These are phyloP conservation scores for Paramyrothecium sp. DNA, from an alignment of 2,329 filamentous ascomycete species.

Conservation along the genomic window DNA sequence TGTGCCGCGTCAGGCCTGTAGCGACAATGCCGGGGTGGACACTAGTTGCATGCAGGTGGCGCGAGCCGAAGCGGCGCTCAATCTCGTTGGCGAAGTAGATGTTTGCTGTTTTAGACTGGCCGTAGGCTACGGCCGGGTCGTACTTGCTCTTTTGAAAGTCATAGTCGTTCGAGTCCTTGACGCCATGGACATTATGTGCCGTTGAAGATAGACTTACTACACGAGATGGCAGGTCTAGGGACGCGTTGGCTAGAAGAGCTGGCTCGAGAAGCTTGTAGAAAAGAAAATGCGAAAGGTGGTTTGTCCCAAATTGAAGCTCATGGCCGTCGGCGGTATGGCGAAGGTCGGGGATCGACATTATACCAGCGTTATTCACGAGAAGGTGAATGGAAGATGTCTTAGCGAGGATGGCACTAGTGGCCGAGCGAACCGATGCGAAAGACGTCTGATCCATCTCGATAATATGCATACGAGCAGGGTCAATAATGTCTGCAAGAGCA, in stretches of 20 bases:
- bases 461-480: slow-evolving; percentile 21
- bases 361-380: slow-evolving; percentile 21
- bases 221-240: slow-evolving; percentile 2
- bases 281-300: slow-evolving; percentile 15
- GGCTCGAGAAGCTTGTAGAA: slow-evolving; percentile 9
- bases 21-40: slow-evolving; percentile 4
- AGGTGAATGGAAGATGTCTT: slow-evolving; percentile 13
- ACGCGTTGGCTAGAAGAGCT: neutral
- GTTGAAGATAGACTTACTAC: slow-evolving; percentile 5
- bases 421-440: slow-evolving; percentile 24
- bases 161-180: slow-evolving; percentile 8
- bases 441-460: slow-evolving; percentile 28
- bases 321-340: slow-evolving; percentile 10
- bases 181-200: neutral
- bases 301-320: slow-evolving; percentile 15
- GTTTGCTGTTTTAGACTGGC: slow-evolving; percentile 49
- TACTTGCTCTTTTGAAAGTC: slow-evolving; percentile 14
- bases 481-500: slow-evolving; percentile 18
- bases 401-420: slow-evolving; percentile 13
- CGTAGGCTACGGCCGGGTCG: slow-evolving; percentile 37
- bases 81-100: slow-evolving; percentile 49
- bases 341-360: slow-evolving; percentile 8
- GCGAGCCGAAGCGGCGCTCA: slow-evolving; percentile 41
- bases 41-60: slow-evolving; percentile 31
- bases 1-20: neutral